phyloP scores from a whole-genome alignment of 192 early-diverging fungal genomes.

The Piromyces finnis region DNA sequence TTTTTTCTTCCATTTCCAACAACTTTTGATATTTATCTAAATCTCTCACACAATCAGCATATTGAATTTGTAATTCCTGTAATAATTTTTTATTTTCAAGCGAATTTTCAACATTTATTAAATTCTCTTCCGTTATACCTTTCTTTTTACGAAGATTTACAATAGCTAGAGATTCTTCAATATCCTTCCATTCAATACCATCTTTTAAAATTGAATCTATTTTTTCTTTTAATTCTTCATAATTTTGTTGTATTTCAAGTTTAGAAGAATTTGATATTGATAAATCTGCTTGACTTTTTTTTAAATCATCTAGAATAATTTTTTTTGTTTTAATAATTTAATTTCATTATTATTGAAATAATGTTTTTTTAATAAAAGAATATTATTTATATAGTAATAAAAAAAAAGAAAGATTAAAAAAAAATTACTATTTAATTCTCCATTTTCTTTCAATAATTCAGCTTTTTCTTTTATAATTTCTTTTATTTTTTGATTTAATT shows the following conservation, averaged over 20 bases:
- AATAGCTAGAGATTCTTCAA: slow-evolving; percentile 32
- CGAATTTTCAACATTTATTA: slow-evolving; percentile 13
- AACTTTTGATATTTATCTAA: slow-evolving; percentile 27
- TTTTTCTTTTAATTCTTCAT: not conserved
- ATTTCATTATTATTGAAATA: too few species aligned
- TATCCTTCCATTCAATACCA: slow-evolving; percentile 14
- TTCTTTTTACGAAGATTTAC: slow-evolving; percentile 15
- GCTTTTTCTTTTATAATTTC: not conserved
- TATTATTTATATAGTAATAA: too few species aligned
- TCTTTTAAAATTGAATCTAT: not conserved
- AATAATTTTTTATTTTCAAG: slow-evolving; percentile 22
- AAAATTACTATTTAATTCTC: not conserved
- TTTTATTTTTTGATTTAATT: not conserved
- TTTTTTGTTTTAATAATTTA: too few species aligned
- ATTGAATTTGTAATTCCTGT: slow-evolving; percentile 26
- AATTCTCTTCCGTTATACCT: slow-evolving; percentile 18
- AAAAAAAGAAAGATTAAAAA: too few species aligned
- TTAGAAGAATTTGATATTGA: not conserved
- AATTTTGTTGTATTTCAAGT: not conserved
- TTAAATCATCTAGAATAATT: not conserved
- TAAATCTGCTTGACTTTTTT: not conserved
- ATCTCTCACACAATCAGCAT: slow-evolving; percentile 31
- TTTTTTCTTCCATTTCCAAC: slow-evolving; percentile 28
- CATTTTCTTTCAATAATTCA: not conserved
- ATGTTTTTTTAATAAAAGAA: too few species aligned